Evolutionary conservation across 202 grass and related monocot genomes (phyloP).

Genomic region (Musa balbisiana): DNA sequence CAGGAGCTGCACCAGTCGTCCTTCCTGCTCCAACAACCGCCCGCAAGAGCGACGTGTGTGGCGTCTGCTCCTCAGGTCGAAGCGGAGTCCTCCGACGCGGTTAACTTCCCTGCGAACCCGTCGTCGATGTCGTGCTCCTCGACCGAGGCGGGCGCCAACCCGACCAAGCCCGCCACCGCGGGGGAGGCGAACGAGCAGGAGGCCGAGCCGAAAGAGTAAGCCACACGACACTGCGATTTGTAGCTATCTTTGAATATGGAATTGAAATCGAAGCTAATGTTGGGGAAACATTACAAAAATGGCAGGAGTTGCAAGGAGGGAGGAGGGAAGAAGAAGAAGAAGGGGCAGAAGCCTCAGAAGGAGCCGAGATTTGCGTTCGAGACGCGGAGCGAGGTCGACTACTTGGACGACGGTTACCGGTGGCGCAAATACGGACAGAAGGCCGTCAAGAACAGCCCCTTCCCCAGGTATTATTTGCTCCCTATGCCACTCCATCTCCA

Average conservation of each 20-base stretch:
- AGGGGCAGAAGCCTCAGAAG: slow-evolving; percentile 3
- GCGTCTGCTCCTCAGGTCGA: not conserved
- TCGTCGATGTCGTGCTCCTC: not conserved
- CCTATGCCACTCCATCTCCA: not conserved
- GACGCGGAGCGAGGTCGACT: slow-evolving; percentile 19
- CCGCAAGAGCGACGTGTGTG: not conserved
- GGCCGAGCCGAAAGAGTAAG: not conserved
- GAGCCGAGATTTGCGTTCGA: slow-evolving; percentile 21
- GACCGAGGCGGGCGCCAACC: not conserved
- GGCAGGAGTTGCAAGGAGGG: not conserved
- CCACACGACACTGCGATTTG: too few relatives aligned
- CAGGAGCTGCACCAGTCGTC: not conserved
- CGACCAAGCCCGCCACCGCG: not conserved
- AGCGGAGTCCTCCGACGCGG: not conserved
- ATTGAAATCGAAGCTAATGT: not conserved
- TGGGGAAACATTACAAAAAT: too few relatives aligned
- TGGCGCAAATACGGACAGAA: slow-evolving; percentile 26
- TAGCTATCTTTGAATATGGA: not conserved
- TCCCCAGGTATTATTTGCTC: slow-evolving; percentile 4
- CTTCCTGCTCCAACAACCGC: not conserved
- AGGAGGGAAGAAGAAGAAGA: slow-evolving; percentile 5
- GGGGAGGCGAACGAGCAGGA: not conserved
- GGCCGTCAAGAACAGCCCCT: slow-evolving; percentile 21
- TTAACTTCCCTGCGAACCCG: not conserved
- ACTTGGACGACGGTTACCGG: slow-evolving; percentile 16